A percentile compares a stretch with the other conserved stretches of the same genome.
Evolutionary conservation across 495 filamentous ascomycete species (phyloP).

Genomic region (Astrocystis sublimbata): DNA sequence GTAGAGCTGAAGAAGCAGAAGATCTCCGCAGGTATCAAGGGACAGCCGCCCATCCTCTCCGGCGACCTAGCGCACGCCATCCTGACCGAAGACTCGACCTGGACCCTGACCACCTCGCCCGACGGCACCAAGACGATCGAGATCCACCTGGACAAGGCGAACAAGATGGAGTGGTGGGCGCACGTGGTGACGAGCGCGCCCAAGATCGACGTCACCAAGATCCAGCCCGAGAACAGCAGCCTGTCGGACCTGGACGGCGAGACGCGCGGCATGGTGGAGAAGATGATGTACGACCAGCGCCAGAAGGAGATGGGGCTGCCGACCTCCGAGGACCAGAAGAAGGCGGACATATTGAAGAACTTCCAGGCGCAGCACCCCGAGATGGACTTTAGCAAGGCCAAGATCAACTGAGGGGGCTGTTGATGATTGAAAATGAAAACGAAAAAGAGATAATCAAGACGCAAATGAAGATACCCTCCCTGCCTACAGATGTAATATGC

Average conservation of each 20-base stretch:
- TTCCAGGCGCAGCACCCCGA: slow-evolving; percentile 77
- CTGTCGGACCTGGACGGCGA: slow-evolving; percentile 91
- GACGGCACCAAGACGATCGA: slow-evolving; percentile 71
- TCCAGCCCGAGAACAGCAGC: slow-evolving; percentile 87
- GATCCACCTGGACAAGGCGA: slow-evolving; percentile 93
- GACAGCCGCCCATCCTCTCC: slow-evolving; percentile 81
- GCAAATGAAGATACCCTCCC: not conserved
- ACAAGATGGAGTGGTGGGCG: slow-evolving; percentile 98
- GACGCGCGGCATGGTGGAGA: slow-evolving; percentile 98
- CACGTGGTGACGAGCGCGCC: slow-evolving; percentile 83
- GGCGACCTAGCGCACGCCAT: slow-evolving; percentile 83
- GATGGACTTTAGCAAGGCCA: slow-evolving; percentile 81
- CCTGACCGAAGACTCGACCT: slow-evolving; percentile 82
- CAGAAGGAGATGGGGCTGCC: slow-evolving; percentile 89
- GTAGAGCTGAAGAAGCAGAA: slow-evolving; percentile 79
- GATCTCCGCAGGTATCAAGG: slow-evolving; percentile 82
- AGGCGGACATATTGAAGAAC: slow-evolving; percentile 86
- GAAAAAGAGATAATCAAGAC: no score
- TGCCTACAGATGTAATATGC: no score
- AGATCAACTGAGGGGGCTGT: slow-evolving; percentile 57
- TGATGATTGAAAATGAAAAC: not conserved
- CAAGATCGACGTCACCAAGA: slow-evolving; percentile 91
- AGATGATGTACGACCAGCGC: slow-evolving; percentile 99
- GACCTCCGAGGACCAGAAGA: slow-evolving; percentile 88
- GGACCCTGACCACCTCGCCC: slow-evolving; percentile 78